Base-by-base conservation (phyloP, 352 stramenopile genomes). In the Proteromonas lacertae region DNA sequence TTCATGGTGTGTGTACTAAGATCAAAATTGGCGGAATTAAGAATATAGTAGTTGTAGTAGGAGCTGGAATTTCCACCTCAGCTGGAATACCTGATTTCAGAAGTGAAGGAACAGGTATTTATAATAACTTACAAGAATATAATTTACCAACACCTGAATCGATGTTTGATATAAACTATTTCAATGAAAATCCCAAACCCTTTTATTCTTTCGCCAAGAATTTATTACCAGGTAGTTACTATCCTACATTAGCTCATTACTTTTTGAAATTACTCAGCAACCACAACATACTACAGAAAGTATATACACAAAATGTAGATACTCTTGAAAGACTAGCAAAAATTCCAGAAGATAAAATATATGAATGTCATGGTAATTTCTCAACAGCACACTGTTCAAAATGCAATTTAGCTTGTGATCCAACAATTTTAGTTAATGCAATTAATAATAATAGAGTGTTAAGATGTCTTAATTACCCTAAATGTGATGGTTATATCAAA, bases 261-360 rank as follows among this genome's bases (percentile, higher is more conserved):
- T 93, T 93, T 41, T 55, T 95, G 7, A 73, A 64, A 17, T 39
- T 74, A 28, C 49, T 93, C 29, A 53, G 91, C 46, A 59, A 79
- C 42, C 67, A 79, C 43, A 58, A 67, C 17, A 78, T 86, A 39
- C 48, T 95, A 23, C 46, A 89, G 40, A 59, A 76, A 2, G 55
- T 81, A 22, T 93, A 92, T 47, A 91, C 79, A 22, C 79, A 95
- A 50, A 96, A 98, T 50, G 93, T 98, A 49, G 86, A 98, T 49
- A 78, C 69, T 0, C 49, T 94, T 23, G 83, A 96, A 46, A 42
- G 66, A 30, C 44, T 58, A 7, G 80, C 80, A 1, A 79, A 76
- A 14, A 62, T 90, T 25, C 74, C 53, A n/a, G 22, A 43, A 31
- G 43, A 54, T 18, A 62, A 57, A 32, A 2, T 35, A 24, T 20